phyloP scores from a whole-genome alignment of 2,329 filamentous ascomycete species.

The Penicillium vulpinum region DNA sequence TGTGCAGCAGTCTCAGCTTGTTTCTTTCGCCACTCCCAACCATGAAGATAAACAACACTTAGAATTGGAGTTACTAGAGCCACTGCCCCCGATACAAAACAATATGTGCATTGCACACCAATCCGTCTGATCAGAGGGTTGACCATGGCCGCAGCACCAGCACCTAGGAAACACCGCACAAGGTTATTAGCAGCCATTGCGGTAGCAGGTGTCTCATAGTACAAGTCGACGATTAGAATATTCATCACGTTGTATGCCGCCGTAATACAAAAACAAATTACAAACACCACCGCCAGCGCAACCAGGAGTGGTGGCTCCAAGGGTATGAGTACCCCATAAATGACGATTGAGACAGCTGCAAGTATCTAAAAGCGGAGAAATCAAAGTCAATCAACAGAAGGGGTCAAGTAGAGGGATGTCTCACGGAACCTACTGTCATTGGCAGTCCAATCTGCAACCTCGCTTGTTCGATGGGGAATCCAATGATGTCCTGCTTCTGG shows the following conservation, averaged over 20 bases:
- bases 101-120: slow-evolving; percentile 22
- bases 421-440: slow-evolving; percentile 12
- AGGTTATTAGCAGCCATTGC: slow-evolving; percentile 39
- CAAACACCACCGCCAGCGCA: slow-evolving; percentile 34
- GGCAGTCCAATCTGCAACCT: slow-evolving; percentile 36
- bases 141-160: slow-evolving; percentile 28
- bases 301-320: slow-evolving; percentile 22
- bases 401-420: neutral
- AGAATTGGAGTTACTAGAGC: slow-evolving; percentile 17
- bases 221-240: slow-evolving; percentile 48
- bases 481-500: slow-evolving; percentile 54
- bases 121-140: slow-evolving; percentile 22
- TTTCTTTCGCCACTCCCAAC: slow-evolving; percentile 21
- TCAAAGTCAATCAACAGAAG: neutral
- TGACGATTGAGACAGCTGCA: slow-evolving; percentile 10
- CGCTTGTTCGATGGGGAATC: slow-evolving; percentile 51
- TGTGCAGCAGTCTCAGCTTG: slow-evolving; percentile 1
- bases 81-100: slow-evolving; percentile 13
- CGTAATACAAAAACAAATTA: slow-evolving; percentile 39
- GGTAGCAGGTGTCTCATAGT: slow-evolving; percentile 33
- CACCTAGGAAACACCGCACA: slow-evolving; percentile 34
- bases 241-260: slow-evolving; percentile 46
- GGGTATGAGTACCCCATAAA: slow-evolving; percentile 14
- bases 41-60: slow-evolving; percentile 19
- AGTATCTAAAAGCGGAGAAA: slow-evolving; percentile 10